Percentiles rank a stretch among this genome's conserved stretches.
phyloP scores from a whole-genome alignment of 2,329 filamentous ascomycete species.

The Thielaviopsis punctulata region DNA sequence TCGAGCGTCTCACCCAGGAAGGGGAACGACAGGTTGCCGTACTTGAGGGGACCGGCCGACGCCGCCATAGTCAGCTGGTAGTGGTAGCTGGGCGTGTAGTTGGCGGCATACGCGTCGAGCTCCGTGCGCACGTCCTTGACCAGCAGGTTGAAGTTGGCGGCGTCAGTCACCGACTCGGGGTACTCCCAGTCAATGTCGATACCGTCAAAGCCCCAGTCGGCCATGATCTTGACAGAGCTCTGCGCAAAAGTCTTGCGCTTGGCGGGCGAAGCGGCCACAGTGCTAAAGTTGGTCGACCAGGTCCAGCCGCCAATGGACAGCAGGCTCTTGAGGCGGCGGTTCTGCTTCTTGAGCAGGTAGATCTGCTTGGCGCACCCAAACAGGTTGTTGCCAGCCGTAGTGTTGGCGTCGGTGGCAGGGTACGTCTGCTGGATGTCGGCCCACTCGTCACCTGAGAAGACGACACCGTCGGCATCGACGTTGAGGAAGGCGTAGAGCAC shows the following conservation, averaged over 20 bases:
- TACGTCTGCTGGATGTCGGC: slow-evolving; percentile 61
- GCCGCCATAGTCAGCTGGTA: slow-evolving; percentile 37
- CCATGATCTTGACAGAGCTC: slow-evolving; percentile 49
- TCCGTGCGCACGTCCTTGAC: slow-evolving; percentile 27
- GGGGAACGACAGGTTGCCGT: slow-evolving; percentile 28
- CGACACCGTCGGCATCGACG: slow-evolving; percentile 50
- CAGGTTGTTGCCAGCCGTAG: slow-evolving; percentile 46
- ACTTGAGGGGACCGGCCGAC: slow-evolving; percentile 31
- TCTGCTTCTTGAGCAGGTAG: slow-evolving; percentile 56
- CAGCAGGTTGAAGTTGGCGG: slow-evolving; percentile 27
- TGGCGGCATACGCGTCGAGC: slow-evolving; percentile 30
- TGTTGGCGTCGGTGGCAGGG: slow-evolving; percentile 37
- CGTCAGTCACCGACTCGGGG: slow-evolving; percentile 22
- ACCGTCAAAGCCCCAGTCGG: slow-evolving; percentile 49
- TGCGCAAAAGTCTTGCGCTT: slow-evolving; percentile 51
- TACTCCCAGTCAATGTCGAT: slow-evolving; percentile 28
- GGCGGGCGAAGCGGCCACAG: slow-evolving; percentile 42
- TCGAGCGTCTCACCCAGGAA: slow-evolving; percentile 32
- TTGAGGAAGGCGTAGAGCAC: slow-evolving; percentile 74
- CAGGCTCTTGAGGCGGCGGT: slow-evolving; percentile 62
- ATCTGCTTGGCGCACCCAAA: slow-evolving; percentile 74
- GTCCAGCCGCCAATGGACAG: slow-evolving; percentile 78
- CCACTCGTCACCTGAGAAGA: slow-evolving; percentile 52
- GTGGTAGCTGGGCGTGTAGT: slow-evolving; percentile 28
- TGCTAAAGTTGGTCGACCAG: slow-evolving; percentile 59